phyloP scores from a whole-genome alignment of 345 rosid species.

The Sisymbrium irio region DNA sequence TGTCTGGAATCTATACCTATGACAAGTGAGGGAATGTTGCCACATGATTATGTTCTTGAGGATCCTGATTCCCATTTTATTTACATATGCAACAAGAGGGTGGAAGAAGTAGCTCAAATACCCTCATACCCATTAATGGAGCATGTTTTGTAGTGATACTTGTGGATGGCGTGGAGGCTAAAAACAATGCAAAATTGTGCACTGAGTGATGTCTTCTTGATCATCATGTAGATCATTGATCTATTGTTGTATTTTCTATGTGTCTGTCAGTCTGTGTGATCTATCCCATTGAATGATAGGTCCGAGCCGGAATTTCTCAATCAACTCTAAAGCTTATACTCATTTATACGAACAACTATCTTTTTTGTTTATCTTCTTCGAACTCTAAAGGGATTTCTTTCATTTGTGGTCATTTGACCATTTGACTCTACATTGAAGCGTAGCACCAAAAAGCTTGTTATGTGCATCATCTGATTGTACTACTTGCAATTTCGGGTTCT shows the following conservation, averaged over 20 bases:
- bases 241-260: conserved; percentile 12
- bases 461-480: too few species aligned
- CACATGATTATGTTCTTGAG: conserved; percentile 60
- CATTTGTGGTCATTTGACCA: neutral
- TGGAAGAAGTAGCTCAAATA: conserved; percentile 35
- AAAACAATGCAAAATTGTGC: conserved; percentile 1
- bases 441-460: too few species aligned
- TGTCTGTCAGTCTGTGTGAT: conserved; percentile 15
- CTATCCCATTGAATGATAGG: conserved; percentile 13
- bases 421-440: neutral
- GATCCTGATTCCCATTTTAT: conserved; percentile 96
- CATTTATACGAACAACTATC: conserved; percentile 5
- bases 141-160: conserved; percentile 30
- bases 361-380: neutral
- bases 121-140: conserved; percentile 44
- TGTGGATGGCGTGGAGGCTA: conserved; percentile 2
- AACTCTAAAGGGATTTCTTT: neutral
- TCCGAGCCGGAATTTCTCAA: neutral
- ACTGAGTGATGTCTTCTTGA: neutral
- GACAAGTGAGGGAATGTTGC: conserved; percentile 66
- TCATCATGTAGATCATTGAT: neutral
- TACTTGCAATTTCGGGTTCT: too few species aligned
- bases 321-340: neutral
- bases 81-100: conserved; percentile 66
- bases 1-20: conserved; percentile 62